Percentiles rank a stretch among this genome's conserved stretches.
phyloP scores from a whole-genome alignment of 2,329 filamentous ascomycete species.

The Penicillium sp. region DNA sequence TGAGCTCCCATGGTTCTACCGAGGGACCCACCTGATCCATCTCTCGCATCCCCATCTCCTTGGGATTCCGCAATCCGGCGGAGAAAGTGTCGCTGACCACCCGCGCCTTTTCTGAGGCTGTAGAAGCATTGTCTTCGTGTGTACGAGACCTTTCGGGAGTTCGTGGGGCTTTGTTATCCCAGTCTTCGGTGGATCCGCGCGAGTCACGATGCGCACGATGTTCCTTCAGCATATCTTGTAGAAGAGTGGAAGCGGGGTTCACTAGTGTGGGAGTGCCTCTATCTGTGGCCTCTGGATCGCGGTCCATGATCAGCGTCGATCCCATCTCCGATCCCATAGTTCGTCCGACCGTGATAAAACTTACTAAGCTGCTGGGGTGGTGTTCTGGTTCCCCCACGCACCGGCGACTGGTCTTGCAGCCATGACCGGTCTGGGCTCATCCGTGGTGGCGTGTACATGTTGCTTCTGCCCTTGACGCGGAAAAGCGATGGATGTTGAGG shows the following conservation, averaged over 20 bases:
- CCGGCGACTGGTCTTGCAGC: conserved; percentile 29
- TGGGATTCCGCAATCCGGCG: conserved; percentile 31
- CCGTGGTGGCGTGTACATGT: conserved; percentile 31
- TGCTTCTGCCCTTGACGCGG: conserved; percentile 29
- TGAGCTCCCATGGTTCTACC: neutral
- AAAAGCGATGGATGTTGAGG: conserved; percentile 28
- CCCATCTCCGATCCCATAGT: no score
- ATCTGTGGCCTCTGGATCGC: conserved; percentile 29
- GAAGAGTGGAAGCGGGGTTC: conserved; percentile 37
- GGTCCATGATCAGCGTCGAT: conserved; percentile 1
- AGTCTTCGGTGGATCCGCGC: conserved; percentile 24
- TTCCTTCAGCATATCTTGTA: conserved; percentile 41
- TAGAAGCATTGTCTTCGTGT: conserved; percentile 31
- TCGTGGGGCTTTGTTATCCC: conserved; percentile 20
- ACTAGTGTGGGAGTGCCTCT: conserved; percentile 29
- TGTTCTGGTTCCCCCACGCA: conserved; percentile 18
- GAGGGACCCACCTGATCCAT: conserved; percentile 37
- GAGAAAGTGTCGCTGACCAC: conserved; percentile 29
- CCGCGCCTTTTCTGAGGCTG: conserved; percentile 33
- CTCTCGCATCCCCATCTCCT: conserved; percentile 41
- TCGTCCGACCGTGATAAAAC: conserved; percentile 3
- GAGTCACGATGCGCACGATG: conserved; percentile 37
- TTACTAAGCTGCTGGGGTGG: conserved; percentile 24
- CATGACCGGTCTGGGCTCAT: conserved; percentile 27
- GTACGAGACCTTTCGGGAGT: conserved; percentile 25